Conservation (phyloP, 2,329 filamentous ascomycete species). For the Graphilbum fragrans region DNA sequence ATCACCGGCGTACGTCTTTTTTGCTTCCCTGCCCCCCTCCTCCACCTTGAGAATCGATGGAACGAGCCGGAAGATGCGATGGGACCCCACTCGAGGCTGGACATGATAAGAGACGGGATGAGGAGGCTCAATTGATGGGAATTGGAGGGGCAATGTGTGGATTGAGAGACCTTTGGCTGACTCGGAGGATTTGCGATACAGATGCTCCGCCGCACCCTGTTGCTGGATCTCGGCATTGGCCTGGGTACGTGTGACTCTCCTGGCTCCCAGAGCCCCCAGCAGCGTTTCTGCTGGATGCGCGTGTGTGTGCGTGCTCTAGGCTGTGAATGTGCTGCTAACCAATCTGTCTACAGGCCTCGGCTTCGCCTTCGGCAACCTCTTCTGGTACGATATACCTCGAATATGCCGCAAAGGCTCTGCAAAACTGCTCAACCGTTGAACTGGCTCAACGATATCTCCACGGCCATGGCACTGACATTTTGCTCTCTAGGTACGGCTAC, state of each 20-base stretch:
- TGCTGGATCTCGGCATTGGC: conserved; percentile 42
- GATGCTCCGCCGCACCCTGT: conserved; percentile 49
- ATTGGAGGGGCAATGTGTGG: background rate
- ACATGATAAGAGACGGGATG: background rate
- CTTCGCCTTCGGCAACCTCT: conserved; percentile 40
- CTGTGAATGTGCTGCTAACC: too few relatives aligned
- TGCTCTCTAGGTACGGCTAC: conserved; percentile 49
- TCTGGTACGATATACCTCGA: conserved; percentile 33
- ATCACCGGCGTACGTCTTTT: conserved; percentile 44
- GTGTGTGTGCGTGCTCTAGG: too few relatives aligned
- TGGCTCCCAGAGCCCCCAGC: too few relatives aligned
- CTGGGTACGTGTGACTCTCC: conserved; percentile 48
- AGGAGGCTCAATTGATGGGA: background rate
- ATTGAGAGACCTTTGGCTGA: conserved; percentile 1
- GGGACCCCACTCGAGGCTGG: too few relatives aligned
- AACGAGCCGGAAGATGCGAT: conserved; percentile 1
- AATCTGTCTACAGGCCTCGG: conserved; percentile 34
- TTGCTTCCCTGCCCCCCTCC: background rate
- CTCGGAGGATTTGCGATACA: conserved; percentile 16
- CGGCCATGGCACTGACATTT: background rate
- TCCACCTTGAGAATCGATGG: background rate
- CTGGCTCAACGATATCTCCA: too few relatives aligned
- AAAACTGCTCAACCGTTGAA: too few relatives aligned
- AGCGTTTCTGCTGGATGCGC: background rate
- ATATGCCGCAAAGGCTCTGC: too few relatives aligned